A percentile compares a stretch with the other conserved stretches of the same genome.
Conservation (phyloP, 2,329 filamentous ascomycete genomes). For the Xylaria multiplex region DNA sequence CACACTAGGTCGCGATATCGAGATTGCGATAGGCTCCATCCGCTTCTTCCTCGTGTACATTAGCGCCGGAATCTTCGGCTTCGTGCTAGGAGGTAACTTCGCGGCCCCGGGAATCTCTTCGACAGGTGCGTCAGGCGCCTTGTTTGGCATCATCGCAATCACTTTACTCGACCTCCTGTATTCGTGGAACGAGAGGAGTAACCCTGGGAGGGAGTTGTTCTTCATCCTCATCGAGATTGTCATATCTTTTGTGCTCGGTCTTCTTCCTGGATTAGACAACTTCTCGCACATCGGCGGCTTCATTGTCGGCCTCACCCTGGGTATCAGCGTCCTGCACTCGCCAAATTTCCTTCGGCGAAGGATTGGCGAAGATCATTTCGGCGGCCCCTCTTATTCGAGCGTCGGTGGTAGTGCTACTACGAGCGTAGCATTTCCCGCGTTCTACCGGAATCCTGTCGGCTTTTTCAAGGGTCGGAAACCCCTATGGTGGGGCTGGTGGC, state of each 20-base stretch:
- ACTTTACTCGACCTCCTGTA: constrained; percentile 90
- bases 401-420: constrained; percentile 61
- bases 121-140: constrained; percentile 85
- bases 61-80: constrained; percentile 91
- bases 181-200: constrained; percentile 83
- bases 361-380: constrained; percentile 69
- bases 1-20: constrained; percentile 91
- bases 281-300: constrained; percentile 98
- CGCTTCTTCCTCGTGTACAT: constrained; percentile 93
- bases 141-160: constrained; percentile 93
- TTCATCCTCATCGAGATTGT: constrained; percentile 87
- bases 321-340: constrained; percentile 87
- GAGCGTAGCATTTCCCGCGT: constrained; percentile 60
- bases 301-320: constrained; percentile 87
- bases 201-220: constrained; percentile 83
- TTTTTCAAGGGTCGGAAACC: constrained; percentile 95
- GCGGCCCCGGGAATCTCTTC: constrained; percentile 83
- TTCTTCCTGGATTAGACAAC: constrained; percentile 94
- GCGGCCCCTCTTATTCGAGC: constrained; percentile 71
- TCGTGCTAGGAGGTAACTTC: constrained; percentile 94
- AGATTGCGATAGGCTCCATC: constrained; percentile 85
- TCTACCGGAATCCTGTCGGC: constrained; percentile 71
- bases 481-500: constrained; percentile 98
- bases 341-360: constrained; percentile 81
- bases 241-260: constrained; percentile 90